Base-by-base conservation (phyloP, 1,284 basidiomycete species). In the Apiotrichum domesticum region DNA sequence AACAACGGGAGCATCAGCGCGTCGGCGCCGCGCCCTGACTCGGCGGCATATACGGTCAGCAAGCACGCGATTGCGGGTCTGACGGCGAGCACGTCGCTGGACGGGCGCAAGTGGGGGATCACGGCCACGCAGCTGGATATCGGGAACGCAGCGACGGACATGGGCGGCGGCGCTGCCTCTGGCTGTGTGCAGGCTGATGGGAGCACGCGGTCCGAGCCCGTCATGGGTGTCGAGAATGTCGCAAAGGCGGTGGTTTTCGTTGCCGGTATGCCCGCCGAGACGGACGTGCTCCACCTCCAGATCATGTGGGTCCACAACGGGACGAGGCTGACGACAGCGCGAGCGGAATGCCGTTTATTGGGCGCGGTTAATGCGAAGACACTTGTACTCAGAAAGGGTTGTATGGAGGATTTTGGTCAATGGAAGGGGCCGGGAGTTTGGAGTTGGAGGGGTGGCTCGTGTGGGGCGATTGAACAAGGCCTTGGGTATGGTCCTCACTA, bases 1-100 rank as follows among this genome's bases (percentile, higher is more conserved):
- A 90, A 90, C 77, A 90, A 90, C 63, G 87, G 87, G 3, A 87
- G 85, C 41, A 81, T 91, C 55, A 83, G 86, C 1, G 86, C 87
- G 0, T 82, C 86, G 59, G 79, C 83, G 1, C 88, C 89, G 3
- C 81, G 89, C 34, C 87, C 86, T 2, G 55, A 65, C 54, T 59
- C 84, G 0, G 77, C 79, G 3, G 81, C 87, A 0, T 90, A 91
- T 71, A 86, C 87, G 0, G 77, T 83, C 43, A 85, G 86, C 8
- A 91, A 91, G 72, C 88, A 91, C 66, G 88, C 85, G 2, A 83
- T 90, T 52, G 74, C 79, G 1, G 88, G 89, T 0, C 73, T 91
- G 9, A 89, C 88, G 5, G 87, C 86, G 70, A 82, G 80, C 42
- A 86, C 84, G 2, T 81, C 84, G 2, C 82, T 92, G 34, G 88